A percentile compares a stretch with the other conserved stretches of the same genome.
These are phyloP conservation scores for Suillus brevipes DNA, from an alignment of 768 basidiomycete genomes.

Conservation along the genomic window DNA sequence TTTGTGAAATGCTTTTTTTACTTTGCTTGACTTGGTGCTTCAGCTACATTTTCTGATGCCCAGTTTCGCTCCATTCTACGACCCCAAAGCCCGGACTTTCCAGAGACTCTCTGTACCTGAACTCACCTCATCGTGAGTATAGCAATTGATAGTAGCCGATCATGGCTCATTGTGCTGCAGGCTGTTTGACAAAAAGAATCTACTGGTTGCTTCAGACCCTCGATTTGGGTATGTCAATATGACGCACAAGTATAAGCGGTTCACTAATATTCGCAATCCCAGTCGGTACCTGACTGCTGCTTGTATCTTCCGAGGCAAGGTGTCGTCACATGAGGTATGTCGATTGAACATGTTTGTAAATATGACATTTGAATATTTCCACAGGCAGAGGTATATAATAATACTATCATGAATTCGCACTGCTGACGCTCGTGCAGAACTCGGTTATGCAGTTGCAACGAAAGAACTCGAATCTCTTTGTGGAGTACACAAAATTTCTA, in stretches of 20 bases:
- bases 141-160: not conserved
- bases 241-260: not conserved
- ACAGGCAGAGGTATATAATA: slow-evolving; percentile 52
- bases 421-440: slow-evolving; percentile 42
- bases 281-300: slow-evolving; percentile 88
- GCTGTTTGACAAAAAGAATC: slow-evolving; percentile 76
- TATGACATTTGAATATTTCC: slow-evolving; percentile 10
- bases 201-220: slow-evolving; percentile 84
- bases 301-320: slow-evolving; percentile 81
- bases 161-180: slow-evolving; percentile 35
- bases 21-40: slow-evolving; percentile 12
- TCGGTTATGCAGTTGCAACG: slow-evolving; percentile 72
- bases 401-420: slow-evolving; percentile 4
- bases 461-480: slow-evolving; percentile 74
- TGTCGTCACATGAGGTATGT: slow-evolving; percentile 79
- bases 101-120: slow-evolving; percentile 63
- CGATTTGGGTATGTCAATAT: slow-evolving; percentile 54
- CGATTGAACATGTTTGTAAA: not conserved
- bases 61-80: slow-evolving; percentile 88
- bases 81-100: slow-evolving; percentile 62
- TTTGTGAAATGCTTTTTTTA: not conserved
- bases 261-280: slow-evolving; percentile 2
- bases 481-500: slow-evolving; percentile 55
- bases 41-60: slow-evolving; percentile 97
- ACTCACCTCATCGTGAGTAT: slow-evolving; percentile 68